Evolutionary conservation across 768 basidiomycete species (phyloP).

Genomic region (Amanita molliuscula): DNA sequence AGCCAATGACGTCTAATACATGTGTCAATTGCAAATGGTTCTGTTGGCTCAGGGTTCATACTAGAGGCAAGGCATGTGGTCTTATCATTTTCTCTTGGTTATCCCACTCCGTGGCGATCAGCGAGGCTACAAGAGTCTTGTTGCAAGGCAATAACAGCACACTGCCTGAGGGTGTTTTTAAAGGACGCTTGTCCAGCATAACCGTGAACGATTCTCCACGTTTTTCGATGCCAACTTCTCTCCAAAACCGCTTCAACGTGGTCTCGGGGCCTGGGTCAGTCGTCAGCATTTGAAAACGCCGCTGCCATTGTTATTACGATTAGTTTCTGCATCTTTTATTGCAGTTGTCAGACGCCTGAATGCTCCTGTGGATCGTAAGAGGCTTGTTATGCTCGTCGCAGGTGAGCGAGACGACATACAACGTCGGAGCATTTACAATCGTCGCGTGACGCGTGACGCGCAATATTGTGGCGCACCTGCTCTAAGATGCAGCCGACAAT

Average conservation of each 20-base stretch:
- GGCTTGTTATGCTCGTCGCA: constrained; percentile 5
- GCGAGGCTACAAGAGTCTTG: constrained; percentile 65
- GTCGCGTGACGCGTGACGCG: neutral
- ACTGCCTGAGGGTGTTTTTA: constrained; percentile 87
- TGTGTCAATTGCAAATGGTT: constrained; percentile 7
- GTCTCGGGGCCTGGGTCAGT: constrained; percentile 63
- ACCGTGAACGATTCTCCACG: constrained; percentile 44
- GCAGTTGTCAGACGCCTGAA: constrained; percentile 7
- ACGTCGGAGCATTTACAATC: neutral
- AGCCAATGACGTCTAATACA: constrained; percentile 72
- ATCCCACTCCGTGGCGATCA: constrained; percentile 96
- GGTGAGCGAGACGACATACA: constrained; percentile 6
- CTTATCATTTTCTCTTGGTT: constrained; percentile 80
- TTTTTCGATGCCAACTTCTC: constrained; percentile 68
- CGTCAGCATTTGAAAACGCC: neutral
- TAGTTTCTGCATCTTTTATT: constrained; percentile 45
- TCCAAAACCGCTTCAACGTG: constrained; percentile 90
- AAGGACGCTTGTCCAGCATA: constrained; percentile 70
- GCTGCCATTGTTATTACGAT: constrained; percentile 29
- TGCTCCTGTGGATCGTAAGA: neutral
- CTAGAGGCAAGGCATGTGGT: constrained; percentile 87
- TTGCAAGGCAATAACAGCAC: constrained; percentile 58
- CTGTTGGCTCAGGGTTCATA: constrained; percentile 22
- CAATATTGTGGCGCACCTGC: constrained; percentile 1
- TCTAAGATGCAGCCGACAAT: constrained; percentile 21